Evolutionary conservation across 306 rosid species (phyloP), one percentile per base, ranked within the genome.

Genomic region (Dalbergia oliveri): DNA sequence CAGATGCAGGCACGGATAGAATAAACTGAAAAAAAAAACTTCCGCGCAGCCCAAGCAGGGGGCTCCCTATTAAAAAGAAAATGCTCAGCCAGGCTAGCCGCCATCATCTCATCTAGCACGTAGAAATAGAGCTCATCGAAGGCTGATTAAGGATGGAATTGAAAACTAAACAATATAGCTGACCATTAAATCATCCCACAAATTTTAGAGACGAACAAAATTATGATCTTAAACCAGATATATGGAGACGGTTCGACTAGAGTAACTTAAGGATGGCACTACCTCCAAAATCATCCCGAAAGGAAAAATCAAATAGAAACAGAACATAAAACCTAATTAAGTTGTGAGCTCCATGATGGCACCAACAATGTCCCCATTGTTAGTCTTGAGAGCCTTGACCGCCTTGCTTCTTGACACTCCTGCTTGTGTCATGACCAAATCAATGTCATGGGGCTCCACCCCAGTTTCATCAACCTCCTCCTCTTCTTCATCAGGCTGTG

Each of bases 331-430:
- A 63, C 57, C 26, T 13, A 54, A 50, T 81, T 67, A 93, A 75
- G 89, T 93, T 39, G 97, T 93, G 74, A 93, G 97, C 86, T 93
- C 97, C 97, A 91, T 93, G 74, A 93, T 91, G 78, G 98, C 98
- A 21, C 93, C 88, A 56, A 93, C 98, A 85, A 93, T 93, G 89
- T 93, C 98, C 39, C 98, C 98, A 3, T 57, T 13, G 83, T 82
- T 88, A 76, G 94, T 75, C 93, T 91, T 88, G 79, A 93, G 98
- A 78, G 98, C 98, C 88, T 89, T 93, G 59, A 93, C 97, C 12
- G 98, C 98, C 89, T 93, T 93, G 93, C 82, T 82, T 88, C 86
- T 89, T 51, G 98, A 82, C 74, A 93, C 98, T 44, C 98, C 93
- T 8, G 97, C 97, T 75, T 93, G 98, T 57, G 98, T 93, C 98